A percentile compares a stretch with the other conserved stretches of the same genome.
Evolutionary conservation across 139 green algal genomes (phyloP).

Genomic region (Coelastrella sp.): DNA sequence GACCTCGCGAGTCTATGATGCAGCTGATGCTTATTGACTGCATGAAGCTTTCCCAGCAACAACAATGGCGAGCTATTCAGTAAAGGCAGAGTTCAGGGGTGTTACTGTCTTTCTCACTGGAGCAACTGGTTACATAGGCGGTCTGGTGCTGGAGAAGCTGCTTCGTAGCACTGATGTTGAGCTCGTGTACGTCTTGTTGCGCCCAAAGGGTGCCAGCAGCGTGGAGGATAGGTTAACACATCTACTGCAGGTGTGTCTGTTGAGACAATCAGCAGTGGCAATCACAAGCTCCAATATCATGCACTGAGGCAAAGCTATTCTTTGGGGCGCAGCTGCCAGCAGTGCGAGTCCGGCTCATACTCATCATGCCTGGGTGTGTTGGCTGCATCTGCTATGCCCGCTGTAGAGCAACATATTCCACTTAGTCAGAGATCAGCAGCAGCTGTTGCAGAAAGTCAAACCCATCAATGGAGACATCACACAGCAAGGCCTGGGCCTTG

Average conservation of each 20-base stretch:
- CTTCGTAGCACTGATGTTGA: conserved; percentile 39
- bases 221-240: not conserved
- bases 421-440: conserved; percentile 3
- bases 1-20: no score
- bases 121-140: conserved; percentile 44
- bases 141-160: conserved; percentile 38
- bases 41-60: not conserved
- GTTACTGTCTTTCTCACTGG: conserved; percentile 43
- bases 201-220: not conserved
- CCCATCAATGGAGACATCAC: conserved; percentile 40
- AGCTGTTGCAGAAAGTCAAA: not conserved
- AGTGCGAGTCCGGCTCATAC: no score
- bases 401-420: conserved; percentile 40
- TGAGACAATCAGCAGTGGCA: not conserved
- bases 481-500: conserved; percentile 13
- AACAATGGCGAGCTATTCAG: not conserved
- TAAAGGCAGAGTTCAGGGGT: not conserved
- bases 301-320: not conserved
- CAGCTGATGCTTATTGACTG: not conserved
- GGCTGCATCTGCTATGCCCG: not conserved
- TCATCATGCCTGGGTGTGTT: not conserved
- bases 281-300: not conserved
- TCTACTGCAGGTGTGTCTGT: conserved; percentile 29
- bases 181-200: conserved; percentile 30
- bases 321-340: no score